These are phyloP conservation scores for Rhizophora apiculata DNA, from an alignment of 345 rosid species.

Conservation along the genomic window DNA sequence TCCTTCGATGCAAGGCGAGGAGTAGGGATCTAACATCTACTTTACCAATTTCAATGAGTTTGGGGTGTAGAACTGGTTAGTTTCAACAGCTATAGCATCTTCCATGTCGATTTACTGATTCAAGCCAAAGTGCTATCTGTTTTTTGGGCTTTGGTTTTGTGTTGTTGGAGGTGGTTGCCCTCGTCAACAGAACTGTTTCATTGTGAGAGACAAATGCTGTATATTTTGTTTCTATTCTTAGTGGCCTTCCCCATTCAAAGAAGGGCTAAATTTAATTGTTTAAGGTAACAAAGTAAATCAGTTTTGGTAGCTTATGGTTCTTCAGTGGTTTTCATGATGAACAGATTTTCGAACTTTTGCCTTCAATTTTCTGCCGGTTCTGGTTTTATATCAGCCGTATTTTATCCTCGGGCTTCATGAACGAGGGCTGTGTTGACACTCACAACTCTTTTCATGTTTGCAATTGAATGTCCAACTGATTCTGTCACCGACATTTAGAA, in stretches of 20 bases:
- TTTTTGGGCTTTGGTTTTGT: slow-evolving; percentile 9
- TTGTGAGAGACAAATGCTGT: slow-evolving; percentile 15
- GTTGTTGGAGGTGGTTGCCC: slow-evolving; percentile 9
- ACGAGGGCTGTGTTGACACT: too few species aligned
- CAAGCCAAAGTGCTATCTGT: slow-evolving; percentile 13
- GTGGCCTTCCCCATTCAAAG: neutral
- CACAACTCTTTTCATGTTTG: too few species aligned
- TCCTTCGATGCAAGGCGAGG: slow-evolving; percentile 48
- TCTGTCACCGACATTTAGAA: too few species aligned
- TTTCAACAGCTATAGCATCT: slow-evolving; percentile 25
- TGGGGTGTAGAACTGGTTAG: slow-evolving; percentile 25
- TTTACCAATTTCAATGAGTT: slow-evolving; percentile 8
- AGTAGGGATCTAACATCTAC: slow-evolving; percentile 23
- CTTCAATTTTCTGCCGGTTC: too few species aligned
- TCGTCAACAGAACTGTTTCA: slow-evolving; percentile 17
- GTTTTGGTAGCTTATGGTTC: too few species aligned
- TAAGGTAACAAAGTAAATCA: too few species aligned
- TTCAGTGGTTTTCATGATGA: too few species aligned
- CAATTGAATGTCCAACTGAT: too few species aligned
- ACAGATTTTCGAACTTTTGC: too few species aligned
- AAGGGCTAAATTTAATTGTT: too few species aligned
- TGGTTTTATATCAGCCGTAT: too few species aligned
- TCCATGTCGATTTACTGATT: slow-evolving; percentile 12
- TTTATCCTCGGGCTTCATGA: too few species aligned
- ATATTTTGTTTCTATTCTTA: slow-evolving; percentile 19